These are phyloP conservation scores for Sporothrix dimorphospora DNA, from an alignment of 2,329 filamentous ascomycete species.

Conservation along the genomic window DNA sequence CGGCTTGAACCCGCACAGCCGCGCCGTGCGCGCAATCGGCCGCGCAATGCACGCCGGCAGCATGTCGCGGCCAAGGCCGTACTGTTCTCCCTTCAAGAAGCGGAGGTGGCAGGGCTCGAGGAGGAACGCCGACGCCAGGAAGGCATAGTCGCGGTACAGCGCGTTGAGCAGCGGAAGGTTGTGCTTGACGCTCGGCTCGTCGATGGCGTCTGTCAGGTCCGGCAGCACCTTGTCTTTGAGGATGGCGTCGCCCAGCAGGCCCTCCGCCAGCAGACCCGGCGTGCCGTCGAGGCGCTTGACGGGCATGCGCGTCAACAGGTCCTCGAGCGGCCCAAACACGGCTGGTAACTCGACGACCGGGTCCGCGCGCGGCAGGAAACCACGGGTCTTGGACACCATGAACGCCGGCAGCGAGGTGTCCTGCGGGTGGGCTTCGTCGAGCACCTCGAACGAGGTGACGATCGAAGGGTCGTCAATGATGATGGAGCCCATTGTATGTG, in stretches of 20 bases:
- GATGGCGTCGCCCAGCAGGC: conserved; percentile 75
- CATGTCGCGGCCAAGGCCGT: conserved; percentile 74
- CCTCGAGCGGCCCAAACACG: conserved; percentile 73
- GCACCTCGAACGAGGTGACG: conserved; percentile 57
- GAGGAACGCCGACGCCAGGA: conserved; percentile 85
- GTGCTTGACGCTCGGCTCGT: conserved; percentile 63
- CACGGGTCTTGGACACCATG: conserved; percentile 75
- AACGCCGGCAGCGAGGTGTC: conserved; percentile 71
- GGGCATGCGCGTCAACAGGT: conserved; percentile 75
- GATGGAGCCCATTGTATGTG: conserved; percentile 48
- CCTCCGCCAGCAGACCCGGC: conserved; percentile 76
- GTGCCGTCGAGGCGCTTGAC: conserved; percentile 73
- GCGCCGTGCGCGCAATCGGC: conserved; percentile 80
- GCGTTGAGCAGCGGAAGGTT: conserved; percentile 83
- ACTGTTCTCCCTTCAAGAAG: conserved; percentile 70
- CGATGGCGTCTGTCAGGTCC: conserved; percentile 73
- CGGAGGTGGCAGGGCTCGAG: conserved; percentile 88
- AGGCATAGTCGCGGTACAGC: conserved; percentile 88
- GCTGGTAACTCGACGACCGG: conserved; percentile 66
- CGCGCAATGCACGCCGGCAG: conserved; percentile 76
- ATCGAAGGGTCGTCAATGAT: conserved; percentile 37
- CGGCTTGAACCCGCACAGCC: conserved; percentile 86
- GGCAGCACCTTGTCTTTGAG: conserved; percentile 65
- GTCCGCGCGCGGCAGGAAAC: conserved; percentile 72
- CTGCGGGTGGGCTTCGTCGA: conserved; percentile 64